These are phyloP conservation scores for Hyparrhenia diplandra DNA, from an alignment of 176 grass and related monocot species.

Conservation along the genomic window DNA sequence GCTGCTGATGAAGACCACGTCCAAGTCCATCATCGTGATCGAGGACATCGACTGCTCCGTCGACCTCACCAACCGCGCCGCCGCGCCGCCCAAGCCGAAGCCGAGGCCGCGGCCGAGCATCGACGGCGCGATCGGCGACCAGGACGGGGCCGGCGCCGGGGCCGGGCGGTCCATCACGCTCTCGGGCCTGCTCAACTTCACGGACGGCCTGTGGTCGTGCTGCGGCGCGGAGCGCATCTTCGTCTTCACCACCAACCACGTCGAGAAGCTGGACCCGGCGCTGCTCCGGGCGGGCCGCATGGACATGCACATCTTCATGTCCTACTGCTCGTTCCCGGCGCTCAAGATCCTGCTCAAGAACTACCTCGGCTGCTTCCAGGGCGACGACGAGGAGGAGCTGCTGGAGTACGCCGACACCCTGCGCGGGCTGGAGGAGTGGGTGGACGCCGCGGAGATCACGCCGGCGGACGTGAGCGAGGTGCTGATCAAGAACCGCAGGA, in stretches of 20 bases:
- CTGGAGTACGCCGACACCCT: not conserved
- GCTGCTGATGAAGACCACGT: conserved; percentile 85
- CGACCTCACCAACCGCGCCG: conserved; percentile 58
- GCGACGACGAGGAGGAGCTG: conserved; percentile 5
- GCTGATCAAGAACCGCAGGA: conserved; percentile 69
- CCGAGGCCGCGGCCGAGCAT: not conserved
- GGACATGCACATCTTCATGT: conserved; percentile 95
- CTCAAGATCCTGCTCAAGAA: conserved; percentile 75
- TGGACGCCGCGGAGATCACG: conserved; percentile 63
- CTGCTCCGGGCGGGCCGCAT: conserved; percentile 84
- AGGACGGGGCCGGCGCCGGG: not conserved
- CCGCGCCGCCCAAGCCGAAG: not conserved
- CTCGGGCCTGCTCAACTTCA: conserved; percentile 84
- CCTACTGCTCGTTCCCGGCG: conserved; percentile 68
- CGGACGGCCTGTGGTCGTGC: conserved; percentile 89
- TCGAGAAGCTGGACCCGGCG: conserved; percentile 89
- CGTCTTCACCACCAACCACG: conserved; percentile 90
- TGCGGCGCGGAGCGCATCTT: conserved; percentile 91
- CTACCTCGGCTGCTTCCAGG: conserved; percentile 49
- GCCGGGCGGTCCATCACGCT: conserved; percentile 49
- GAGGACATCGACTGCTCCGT: conserved; percentile 97
- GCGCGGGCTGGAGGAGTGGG: conserved; percentile 36
- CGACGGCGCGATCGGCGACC: conserved; percentile 24
- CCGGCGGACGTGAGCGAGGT: conserved; percentile 92
- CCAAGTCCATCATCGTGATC: conserved; percentile 93